Evolutionary conservation across 2,329 filamentous ascomycete species (phyloP), one percentile per base, ranked within the genome.

Genomic region (Huntiella omanensis): DNA sequence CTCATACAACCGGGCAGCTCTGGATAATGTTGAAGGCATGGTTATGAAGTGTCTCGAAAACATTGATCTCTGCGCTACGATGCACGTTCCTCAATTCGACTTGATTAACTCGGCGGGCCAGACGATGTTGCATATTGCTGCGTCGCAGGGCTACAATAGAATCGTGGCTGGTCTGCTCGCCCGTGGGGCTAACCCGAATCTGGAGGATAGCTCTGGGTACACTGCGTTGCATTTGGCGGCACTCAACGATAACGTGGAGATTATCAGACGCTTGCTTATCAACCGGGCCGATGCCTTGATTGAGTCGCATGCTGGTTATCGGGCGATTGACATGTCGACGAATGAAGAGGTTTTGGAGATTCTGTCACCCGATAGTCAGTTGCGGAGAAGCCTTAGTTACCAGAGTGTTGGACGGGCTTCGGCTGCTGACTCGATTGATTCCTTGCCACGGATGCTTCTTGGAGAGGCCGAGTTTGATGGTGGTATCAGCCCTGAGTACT

Each of bases 161-260:
- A 80, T 92, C 52, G 82, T 82, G 43, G 81, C 81, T 10, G 83
- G 78, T 28, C 68, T 92, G 19, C 65, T 92, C 15, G 80, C 78
- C 7, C 73, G 83, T 52, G 82, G 83, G n/a, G 83, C 83, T 15
- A 80, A 81, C 55, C 75, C 80, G 1, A 77, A 88, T 55, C 65
- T 77, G 34, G 72, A 76, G 47, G 85, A 93, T 57, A 80, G 77
- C 51, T 80, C 80, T 43, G 84, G 84, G 16, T 88, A 84, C 60
- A 85, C 83, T 4, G 77, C 85, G 11, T 70, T 92, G 64, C 83
- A 92, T 59, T 73, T 88, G 57, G 84, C 85, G 15, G 77, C 81
- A 19, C 71, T 92, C 56, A 79, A 82, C 59, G 75, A 79, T 51
- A 78, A 86, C 55, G 65, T 74, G 8, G 77, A 85, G 56, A 84